These are phyloP conservation scores for Pleurotus salmoneostramineus DNA, from an alignment of 768 basidiomycete genomes.

Conservation along the genomic window DNA sequence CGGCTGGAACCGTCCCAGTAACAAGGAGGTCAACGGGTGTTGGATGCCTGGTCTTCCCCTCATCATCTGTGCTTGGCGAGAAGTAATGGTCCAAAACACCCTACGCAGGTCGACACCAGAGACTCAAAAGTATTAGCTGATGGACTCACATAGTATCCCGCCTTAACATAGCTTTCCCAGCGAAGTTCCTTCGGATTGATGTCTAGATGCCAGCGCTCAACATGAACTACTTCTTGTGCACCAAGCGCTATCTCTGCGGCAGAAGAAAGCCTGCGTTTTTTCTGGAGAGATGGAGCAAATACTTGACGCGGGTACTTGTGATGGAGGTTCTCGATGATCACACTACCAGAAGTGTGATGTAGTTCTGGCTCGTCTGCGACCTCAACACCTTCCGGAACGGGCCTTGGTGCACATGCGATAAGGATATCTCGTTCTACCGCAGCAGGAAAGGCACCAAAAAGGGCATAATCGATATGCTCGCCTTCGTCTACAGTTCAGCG, in stretches of 20 bases:
- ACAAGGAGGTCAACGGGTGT: conserved; percentile 71
- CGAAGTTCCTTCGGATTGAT: conserved; percentile 66
- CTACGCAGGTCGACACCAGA: conserved; percentile 26
- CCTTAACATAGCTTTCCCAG: conserved; percentile 90
- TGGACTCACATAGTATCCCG: conserved; percentile 68
- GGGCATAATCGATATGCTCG: conserved; percentile 81
- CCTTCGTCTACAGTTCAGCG: conserved; percentile 34
- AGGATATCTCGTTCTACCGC: conserved; percentile 83
- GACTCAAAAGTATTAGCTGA: conserved; percentile 8
- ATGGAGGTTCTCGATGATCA: conserved; percentile 60
- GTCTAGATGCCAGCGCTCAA: conserved; percentile 66
- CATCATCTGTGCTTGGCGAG: conserved; percentile 13
- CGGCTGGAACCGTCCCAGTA: conserved; percentile 81
- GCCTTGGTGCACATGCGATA: conserved; percentile 63
- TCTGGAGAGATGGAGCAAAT: conserved; percentile 50
- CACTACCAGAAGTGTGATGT: conserved; percentile 42
- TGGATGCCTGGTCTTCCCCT: conserved; percentile 27
- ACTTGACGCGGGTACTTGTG: conserved; percentile 52
- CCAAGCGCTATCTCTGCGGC: background rate
- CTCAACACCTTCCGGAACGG: conserved; percentile 9
- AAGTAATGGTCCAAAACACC: conserved; percentile 69
- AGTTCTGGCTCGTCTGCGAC: conserved; percentile 16
- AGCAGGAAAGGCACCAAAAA: conserved; percentile 83
- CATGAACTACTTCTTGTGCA: conserved; percentile 33
- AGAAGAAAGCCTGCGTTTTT: conserved; percentile 19